Conservation (phyloP, 768 basidiomycete genomes). For the Boletus rufocinnamomeus region DNA sequence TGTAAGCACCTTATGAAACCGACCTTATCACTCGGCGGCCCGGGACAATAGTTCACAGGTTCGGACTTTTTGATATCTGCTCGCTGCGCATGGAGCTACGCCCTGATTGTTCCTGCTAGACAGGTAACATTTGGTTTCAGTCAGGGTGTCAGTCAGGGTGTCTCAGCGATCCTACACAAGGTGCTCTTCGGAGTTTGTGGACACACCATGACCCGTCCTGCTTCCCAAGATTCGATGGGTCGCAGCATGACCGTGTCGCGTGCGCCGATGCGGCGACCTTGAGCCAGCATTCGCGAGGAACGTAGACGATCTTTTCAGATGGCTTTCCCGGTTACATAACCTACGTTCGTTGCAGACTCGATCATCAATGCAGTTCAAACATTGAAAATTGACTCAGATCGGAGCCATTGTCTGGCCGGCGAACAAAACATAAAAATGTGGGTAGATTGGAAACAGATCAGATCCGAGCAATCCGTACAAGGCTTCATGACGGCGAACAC, state of each 20-base stretch:
- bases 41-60: no score
- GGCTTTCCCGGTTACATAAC: constrained; percentile 20
- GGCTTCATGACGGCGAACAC: constrained; percentile 1
- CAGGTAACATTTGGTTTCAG: neutral
- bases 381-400: constrained; percentile 17
- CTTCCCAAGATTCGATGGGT: constrained; percentile 3
- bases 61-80: neutral
- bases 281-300: constrained; percentile 3
- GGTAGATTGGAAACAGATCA: constrained; percentile 11
- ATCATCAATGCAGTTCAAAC: neutral
- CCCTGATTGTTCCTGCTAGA: neutral
- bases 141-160: neutral
- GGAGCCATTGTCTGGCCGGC: constrained; percentile 6
- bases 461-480: constrained; percentile 18
- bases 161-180: constrained; percentile 5
- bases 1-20: neutral
- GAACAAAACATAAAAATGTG: constrained; percentile 2
- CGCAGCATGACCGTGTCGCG: constrained; percentile 6
- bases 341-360: constrained; percentile 9
- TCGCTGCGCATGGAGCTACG: neutral
- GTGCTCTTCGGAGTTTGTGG: neutral
- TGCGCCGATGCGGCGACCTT: constrained; percentile 33
- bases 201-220: neutral
- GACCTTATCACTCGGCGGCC: no score
- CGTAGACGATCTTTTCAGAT: constrained; percentile 10